Base-by-base conservation (phyloP, 2,329 filamentous ascomycete species). In the Apiospora arundinis region DNA sequence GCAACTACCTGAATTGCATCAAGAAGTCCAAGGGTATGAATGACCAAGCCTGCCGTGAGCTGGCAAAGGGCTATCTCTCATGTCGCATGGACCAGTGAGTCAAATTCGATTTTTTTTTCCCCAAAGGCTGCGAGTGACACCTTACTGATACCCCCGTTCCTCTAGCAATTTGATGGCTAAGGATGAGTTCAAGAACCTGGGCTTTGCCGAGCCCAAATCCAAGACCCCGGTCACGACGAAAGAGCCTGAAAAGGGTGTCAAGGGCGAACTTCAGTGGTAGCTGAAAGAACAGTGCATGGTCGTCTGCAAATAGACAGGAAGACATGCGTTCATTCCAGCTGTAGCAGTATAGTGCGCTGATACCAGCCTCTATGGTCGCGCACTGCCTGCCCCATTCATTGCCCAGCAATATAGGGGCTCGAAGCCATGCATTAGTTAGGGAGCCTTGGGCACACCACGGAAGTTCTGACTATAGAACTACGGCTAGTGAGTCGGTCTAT, bases 61-160 rank as follows among this genome's bases (percentile, higher is more conserved):
- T 98, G 70, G 95, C 95, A 72, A 98, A 98, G 84, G 88, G 90
- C 42, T 99, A 99, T 81, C 85, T 99, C 70, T 86, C 90, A 68
- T 99, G 96, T 82, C 91, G 96, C 67, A 99, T 99, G 96, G 95
- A 98, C 76, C 90, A 92, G 95, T 97, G 85, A 80, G 91, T 45
- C 32, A 37, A 21, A 60, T 49, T 37, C 32, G 23, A 25, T 23
- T 14, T 9, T 32, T 28, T 71, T 40, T 32, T 6, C 65, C 66
- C 7, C 40, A 69, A 45, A 45, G 42, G 25, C 67, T 44, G 32
- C 37, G 46, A 12, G 21, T 18, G 16, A 67, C n/a, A 21, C 60
- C 16, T 37, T n/a, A 25, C 25, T 5, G 60, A 12, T 46, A 42
- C 28, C 2, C 21, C 5, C 11, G 28, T 3, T 18, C 18, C 18